Percentiles rank a stretch among this genome's conserved stretches.
phyloP scores from a whole-genome alignment of 805 yeast species.

The Ogataea dorogensis region DNA sequence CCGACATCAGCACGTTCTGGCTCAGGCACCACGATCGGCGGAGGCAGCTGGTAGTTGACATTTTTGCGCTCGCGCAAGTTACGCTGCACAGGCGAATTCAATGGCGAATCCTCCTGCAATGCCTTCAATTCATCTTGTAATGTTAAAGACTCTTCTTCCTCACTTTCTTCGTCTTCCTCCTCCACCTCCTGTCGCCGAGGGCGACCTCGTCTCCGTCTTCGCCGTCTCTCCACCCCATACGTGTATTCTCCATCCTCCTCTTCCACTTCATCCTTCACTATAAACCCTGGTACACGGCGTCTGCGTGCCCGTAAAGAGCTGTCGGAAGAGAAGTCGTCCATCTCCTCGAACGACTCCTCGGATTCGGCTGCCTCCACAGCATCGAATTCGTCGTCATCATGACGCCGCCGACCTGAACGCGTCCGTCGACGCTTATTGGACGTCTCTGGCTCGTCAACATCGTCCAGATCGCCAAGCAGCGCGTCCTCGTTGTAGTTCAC shows the following conservation, averaged over 20 bases:
- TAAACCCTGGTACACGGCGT: conserved; percentile 23
- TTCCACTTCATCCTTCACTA: conserved; percentile 29
- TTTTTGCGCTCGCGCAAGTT: conserved; percentile 66
- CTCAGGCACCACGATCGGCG: conserved; percentile 59
- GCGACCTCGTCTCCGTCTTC: conserved; percentile 11
- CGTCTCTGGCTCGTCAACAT: background rate
- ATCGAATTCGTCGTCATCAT: conserved; percentile 30
- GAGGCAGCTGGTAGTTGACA: conserved; percentile 79
- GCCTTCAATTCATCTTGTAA: conserved; percentile 67
- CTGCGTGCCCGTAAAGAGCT: conserved; percentile 21
- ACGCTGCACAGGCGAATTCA: conserved; percentile 46
- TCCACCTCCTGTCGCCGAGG: conserved; percentile 14
- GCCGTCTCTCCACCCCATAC: conserved; percentile 8
- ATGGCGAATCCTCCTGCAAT: conserved; percentile 55
- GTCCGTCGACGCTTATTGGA: conserved; percentile 14
- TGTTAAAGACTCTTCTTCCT: conserved; percentile 32
- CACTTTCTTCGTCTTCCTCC: conserved; percentile 11
- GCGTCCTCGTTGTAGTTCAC: conserved; percentile 37
- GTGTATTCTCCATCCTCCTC: conserved; percentile 24
- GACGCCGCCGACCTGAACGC: conserved; percentile 19
- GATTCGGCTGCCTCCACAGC: conserved; percentile 16
- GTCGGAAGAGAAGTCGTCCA: conserved; percentile 20
- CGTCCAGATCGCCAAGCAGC: conserved; percentile 22
- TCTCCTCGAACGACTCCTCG: conserved; percentile 26
- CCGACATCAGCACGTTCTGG: conserved; percentile 13